Base-by-base conservation (phyloP, 257 asterid species). In the Lantana camara region DNA sequence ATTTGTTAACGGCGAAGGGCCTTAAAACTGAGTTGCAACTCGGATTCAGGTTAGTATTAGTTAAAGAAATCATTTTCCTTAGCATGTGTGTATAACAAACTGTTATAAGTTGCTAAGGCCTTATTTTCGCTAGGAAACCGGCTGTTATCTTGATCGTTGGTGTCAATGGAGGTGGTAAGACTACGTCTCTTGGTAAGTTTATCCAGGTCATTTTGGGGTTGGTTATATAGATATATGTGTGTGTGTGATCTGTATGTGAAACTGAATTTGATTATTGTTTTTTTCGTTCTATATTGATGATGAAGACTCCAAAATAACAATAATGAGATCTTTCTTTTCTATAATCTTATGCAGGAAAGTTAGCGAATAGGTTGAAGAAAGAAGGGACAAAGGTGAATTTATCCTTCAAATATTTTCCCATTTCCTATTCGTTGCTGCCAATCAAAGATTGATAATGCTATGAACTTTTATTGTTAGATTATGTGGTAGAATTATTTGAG, bases 121-220 rank as follows among this genome's bases (percentile, higher is more conserved):
- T 45, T 63, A 35, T 45, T 38, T 58, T 46, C 30, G 70, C 63
- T 84, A 90, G 99, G 82, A 94, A 88, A 83, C 97, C 97, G 16
- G 96, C 96, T 66, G 97, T 90, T 66, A 79, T 94, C 74, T 83
- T 94, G 89, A 80, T 90, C 55, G 96, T 94, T 66, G 99, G 99
- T 67, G 97, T 94, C 70, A 94, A 94, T 75, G 99, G 99, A 69
- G 99, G 99, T 41, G 99, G 97, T 67, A 94, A 94, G 83, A 94
- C 99, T 23, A 90, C 97, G 27, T 88, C 99, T 53, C 92, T 94
- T 12, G 97, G 99, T 90, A 84, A 81, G 90, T 76, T 46, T 45
- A 30, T 68, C 45, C 4, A 52, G 3, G 4, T 53, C 37, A 7
- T 64, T 38, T 21, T 32, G 34, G n/a, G 12, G 37, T 41, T 15